These are phyloP conservation scores for Alternaria atra DNA, from an alignment of 2,329 filamentous ascomycete species.

Conservation along the genomic window DNA sequence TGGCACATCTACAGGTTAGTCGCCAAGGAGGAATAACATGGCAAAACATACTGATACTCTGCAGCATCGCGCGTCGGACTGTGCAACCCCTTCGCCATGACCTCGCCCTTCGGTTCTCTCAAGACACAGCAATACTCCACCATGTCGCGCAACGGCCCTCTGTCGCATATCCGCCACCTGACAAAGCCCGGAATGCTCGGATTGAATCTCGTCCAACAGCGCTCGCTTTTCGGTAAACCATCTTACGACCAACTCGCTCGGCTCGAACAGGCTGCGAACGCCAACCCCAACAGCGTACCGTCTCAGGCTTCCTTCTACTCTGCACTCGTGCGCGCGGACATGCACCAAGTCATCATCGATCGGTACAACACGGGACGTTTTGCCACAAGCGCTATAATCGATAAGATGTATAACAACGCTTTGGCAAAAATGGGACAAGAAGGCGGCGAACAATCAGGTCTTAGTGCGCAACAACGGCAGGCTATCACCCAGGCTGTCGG, in stretches of 20 bases:
- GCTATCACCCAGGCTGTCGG: slow-evolving; percentile 84
- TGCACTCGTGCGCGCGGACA: slow-evolving; percentile 86
- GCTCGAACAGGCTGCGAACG: slow-evolving; percentile 90
- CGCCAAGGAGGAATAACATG: neutral
- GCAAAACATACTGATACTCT: slow-evolving; percentile 11
- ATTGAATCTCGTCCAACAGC: slow-evolving; percentile 54
- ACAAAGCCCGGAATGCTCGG: slow-evolving; percentile 46
- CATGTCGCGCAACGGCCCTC: slow-evolving; percentile 46
- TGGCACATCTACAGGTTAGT: slow-evolving; percentile 34
- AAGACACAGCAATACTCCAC: slow-evolving; percentile 52
- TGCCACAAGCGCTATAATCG: slow-evolving; percentile 79
- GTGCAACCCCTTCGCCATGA: slow-evolving; percentile 47
- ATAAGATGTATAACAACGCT: slow-evolving; percentile 80
- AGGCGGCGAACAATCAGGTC: slow-evolving; percentile 41
- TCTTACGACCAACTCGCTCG: slow-evolving; percentile 75
- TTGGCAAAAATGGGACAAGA: slow-evolving; percentile 68
- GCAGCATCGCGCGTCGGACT: slow-evolving; percentile 46
- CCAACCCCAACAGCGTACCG: slow-evolving; percentile 85
- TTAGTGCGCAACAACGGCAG: slow-evolving; percentile 73
- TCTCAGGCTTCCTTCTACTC: slow-evolving; percentile 95
- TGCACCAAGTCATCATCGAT: slow-evolving; percentile 92
- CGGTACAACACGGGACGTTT: slow-evolving; percentile 87
- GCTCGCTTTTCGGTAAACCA: slow-evolving; percentile 57
- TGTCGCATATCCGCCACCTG: slow-evolving; percentile 42
- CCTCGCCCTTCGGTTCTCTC: slow-evolving; percentile 34